Base-by-base conservation (phyloP, 2,329 filamentous ascomycete genomes). In the Colletotrichum higginsianum region DNA sequence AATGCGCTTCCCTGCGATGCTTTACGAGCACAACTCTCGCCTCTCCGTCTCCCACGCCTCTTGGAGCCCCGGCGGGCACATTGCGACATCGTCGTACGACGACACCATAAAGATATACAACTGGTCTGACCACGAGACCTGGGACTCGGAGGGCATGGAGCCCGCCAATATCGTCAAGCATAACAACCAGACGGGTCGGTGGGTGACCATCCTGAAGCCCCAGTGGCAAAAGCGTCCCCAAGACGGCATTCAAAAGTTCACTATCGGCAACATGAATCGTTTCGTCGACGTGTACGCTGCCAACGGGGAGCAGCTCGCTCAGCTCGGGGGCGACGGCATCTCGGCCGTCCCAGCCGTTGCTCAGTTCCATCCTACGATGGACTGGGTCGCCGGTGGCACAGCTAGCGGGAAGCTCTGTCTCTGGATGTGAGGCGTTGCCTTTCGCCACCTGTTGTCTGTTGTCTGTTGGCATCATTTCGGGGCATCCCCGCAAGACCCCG, bases 211-310 rank as follows among this genome's bases (percentile, higher is more conserved):
- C 44, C 80, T 87, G 79, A 97, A 87, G 88, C 96, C 80, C 0
- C 94, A 98, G 76, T 99, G 96, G 96, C 96, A 99, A 80, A 86
- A 89, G 42, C 87, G 89, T 56, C 96, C 96, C 0, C 84, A 87
- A 44, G 94, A 96, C 70, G 91, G 92, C 9, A 90, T 97, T 6
- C 92, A 97, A 74, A 94, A 96, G 73, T 95, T 99, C 77, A 93
- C 91, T 30, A 96, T 99, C 68, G 96, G 94, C 1, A 99, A 98
- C 76, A 98, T 98, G 96, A 98, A 97, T 79, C 90, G 96, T 1
- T 98, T 98, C 76, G 94, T 98, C 1, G 96, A 99, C 78, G 89
- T 99, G 0, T 99, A 93, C 80, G 93, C 92, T 0, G 88, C 91
- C 0, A 89, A 93, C 60, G 96, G 96, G 0, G 92, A 94, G 77